Evolutionary conservation across 331 rosid species (phyloP), one percentile per base, ranked within the genome.

Genomic region (Acacia pycnantha): DNA sequence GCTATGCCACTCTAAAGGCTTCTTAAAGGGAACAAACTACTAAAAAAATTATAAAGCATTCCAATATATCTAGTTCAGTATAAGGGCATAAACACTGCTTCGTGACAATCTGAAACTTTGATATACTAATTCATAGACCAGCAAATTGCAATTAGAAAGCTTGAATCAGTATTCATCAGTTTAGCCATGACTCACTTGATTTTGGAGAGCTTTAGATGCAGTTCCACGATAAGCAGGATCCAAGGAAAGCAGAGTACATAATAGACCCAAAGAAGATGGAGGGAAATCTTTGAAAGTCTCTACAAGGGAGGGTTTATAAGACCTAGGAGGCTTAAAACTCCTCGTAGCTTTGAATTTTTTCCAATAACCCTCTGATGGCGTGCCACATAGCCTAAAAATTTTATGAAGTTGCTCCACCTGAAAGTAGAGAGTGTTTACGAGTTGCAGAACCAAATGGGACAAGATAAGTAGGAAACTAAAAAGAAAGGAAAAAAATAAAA

Each of bases 351-450:
- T 89, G 81, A 91, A 83, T 65, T 89, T 90, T 84, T 82, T 91
- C 97, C 97, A 94, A 83, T 92, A 93, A 68, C 87, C 97, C 79
- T 91, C 97, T 15, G 97, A 91, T 31, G 98, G 98, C 35, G 97
- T 90, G 68, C 98, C 98, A 51, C 97, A 90, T 61, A 94, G 82
- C 86, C 88, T 90, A 88, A 90, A 94, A 74, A 94, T 91, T 88
- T 80, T 83, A 87, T 94, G 95, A 76, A 91, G 87, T 84, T 94
- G 98, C 88, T 94, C 98, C 78, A 94, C 97, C 97, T 94, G 84
- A 84, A 85, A 73, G 73, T 71, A 84, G 24, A 65, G 40, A 47
- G 70, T 74, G 15, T 77, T 76, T 59, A 56, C 56, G 77, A 76
- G 68, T 81, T 77, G 79, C 48, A 70, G 65, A 71, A 72, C 64